These are phyloP conservation scores for Boletus rubescentipes DNA, from an alignment of 768 basidiomycete species.

Conservation along the genomic window DNA sequence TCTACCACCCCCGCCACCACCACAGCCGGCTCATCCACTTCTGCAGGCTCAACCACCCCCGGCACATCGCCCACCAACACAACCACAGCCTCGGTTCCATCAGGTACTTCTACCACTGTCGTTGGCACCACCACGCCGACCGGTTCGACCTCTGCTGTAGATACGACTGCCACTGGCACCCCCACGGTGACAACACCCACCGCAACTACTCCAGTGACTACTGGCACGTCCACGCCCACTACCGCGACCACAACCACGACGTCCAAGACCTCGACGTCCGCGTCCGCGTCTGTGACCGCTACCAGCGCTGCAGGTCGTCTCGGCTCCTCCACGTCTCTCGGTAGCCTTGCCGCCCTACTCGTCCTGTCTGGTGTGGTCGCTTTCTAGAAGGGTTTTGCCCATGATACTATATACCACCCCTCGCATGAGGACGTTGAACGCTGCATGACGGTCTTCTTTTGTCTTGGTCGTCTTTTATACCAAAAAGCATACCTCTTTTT, in stretches of 20 bases:
- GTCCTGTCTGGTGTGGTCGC: conserved; percentile 22
- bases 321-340: conserved; percentile 21
- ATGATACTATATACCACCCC: conserved; percentile 12
- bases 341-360: conserved; percentile 18
- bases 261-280: conserved; percentile 16
- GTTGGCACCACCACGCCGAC: conserved; percentile 9
- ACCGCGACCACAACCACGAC: conserved; percentile 36
- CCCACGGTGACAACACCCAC: conserved; percentile 15
- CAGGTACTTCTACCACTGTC: conserved; percentile 18
- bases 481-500: background rate
- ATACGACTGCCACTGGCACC: conserved; percentile 26
- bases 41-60: conserved; percentile 15
- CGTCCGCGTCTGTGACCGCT: conserved; percentile 15
- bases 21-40: conserved; percentile 8
- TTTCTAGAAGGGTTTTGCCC: conserved; percentile 10
- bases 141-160: conserved; percentile 2
- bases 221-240: conserved; percentile 15
- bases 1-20: conserved; percentile 14
- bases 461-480: background rate
- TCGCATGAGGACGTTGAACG: conserved; percentile 7
- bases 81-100: background rate
- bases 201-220: background rate
- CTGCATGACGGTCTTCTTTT: background rate
- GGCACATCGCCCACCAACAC: background rate
- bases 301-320: conserved; percentile 22